Conservation (phyloP, 2,329 filamentous ascomycete genomes). For the Aspergillus pseudoviridinutans region DNA sequence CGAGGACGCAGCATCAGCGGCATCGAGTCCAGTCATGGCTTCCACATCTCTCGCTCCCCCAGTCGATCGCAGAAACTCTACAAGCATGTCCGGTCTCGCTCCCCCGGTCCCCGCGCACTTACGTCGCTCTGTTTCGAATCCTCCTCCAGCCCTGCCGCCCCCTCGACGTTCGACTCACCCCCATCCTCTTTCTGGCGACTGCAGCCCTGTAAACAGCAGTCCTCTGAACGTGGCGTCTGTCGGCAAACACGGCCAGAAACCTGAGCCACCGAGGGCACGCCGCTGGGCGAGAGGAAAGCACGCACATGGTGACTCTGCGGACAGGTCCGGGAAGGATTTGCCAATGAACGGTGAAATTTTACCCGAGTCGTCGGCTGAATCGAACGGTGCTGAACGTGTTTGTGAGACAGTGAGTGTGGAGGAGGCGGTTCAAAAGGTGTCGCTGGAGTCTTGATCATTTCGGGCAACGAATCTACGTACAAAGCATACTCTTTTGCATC, state of each 20-base stretch:
- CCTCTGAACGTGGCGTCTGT: slow-evolving; percentile 1
- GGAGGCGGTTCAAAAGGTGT: slow-evolving; percentile 33
- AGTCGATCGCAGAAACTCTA: slow-evolving; percentile 21
- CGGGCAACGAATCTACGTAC: not conserved
- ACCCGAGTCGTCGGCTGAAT: slow-evolving; percentile 2
- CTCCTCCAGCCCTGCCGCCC: slow-evolving; percentile 40
- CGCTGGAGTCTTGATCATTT: slow-evolving; percentile 14
- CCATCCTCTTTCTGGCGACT: slow-evolving; percentile 22
- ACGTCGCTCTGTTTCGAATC: slow-evolving; percentile 31
- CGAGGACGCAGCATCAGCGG: slow-evolving; percentile 19
- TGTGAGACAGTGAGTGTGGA: slow-evolving; percentile 26
- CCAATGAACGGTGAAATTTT: not conserved
- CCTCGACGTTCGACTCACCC: slow-evolving; percentile 36
- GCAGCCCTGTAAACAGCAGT: slow-evolving; percentile 15
- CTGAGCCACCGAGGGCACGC: slow-evolving; percentile 39
- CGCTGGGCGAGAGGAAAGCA: slow-evolving; percentile 35
- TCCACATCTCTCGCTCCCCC: slow-evolving; percentile 3
- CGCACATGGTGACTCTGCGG: slow-evolving; percentile 22
- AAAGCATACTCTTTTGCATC: not conserved
- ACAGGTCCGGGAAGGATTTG: slow-evolving; percentile 13
- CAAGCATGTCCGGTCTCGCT: slow-evolving; percentile 19
- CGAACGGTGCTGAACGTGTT: slow-evolving; percentile 4
- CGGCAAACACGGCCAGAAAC: slow-evolving; percentile 29
- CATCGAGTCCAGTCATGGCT: slow-evolving; percentile 8
- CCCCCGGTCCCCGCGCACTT: slow-evolving; percentile 18